Evolutionary conservation across 306 rosid genomes (phyloP).

Genomic region (Inga oerstediana): DNA sequence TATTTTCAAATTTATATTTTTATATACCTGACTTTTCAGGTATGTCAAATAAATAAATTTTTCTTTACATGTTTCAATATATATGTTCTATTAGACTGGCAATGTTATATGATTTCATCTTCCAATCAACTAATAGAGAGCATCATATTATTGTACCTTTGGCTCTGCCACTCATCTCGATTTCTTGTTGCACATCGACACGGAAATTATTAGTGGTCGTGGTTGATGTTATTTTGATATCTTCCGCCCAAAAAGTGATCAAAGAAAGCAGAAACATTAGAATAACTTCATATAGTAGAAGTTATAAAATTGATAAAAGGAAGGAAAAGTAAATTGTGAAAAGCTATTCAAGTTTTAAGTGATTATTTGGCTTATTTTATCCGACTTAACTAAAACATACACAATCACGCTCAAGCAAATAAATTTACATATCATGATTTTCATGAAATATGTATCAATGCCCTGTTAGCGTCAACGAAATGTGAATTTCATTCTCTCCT

Average conservation of each 20-base stretch:
- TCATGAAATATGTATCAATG: too few relatives aligned
- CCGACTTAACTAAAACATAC: too few relatives aligned
- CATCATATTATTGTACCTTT: neutral
- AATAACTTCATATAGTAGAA: neutral
- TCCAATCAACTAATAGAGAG: neutral
- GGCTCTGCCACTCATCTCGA: neutral
- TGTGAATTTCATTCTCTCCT: neutral
- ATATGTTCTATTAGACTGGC: neutral
- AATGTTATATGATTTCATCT: neutral
- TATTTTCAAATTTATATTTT: too few relatives aligned
- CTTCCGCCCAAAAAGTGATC: neutral
- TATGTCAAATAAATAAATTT: neutral
- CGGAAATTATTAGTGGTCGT: neutral
- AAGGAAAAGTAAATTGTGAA: neutral
- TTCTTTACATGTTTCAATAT: too few relatives aligned
- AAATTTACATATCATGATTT: too few relatives aligned
- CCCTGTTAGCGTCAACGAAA: neutral
- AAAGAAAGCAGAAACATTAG: neutral
- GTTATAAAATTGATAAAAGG: neutral
- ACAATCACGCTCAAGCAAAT: too few relatives aligned
- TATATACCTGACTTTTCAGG: too few relatives aligned
- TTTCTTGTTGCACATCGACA: neutral
- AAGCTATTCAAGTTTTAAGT: neutral
- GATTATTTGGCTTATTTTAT: too few relatives aligned
- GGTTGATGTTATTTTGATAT: neutral